phyloP scores from a whole-genome alignment of 1,139 yeast genomes.

The Debaryomycetaceae sp. region DNA sequence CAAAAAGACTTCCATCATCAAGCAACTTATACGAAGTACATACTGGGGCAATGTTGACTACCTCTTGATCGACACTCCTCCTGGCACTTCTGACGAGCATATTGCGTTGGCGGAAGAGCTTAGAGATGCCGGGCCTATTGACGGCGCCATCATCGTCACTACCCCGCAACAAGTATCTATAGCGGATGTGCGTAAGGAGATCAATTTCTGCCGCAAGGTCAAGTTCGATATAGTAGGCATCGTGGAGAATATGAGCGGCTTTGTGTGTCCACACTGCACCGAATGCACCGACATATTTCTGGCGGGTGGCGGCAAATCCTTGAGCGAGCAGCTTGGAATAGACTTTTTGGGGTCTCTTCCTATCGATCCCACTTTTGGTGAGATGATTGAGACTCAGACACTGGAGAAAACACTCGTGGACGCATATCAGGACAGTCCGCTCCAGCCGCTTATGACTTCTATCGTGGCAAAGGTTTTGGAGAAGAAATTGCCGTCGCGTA shows the following conservation, averaged over 20 bases:
- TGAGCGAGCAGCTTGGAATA: constrained; percentile 52
- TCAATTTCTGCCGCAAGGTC: constrained; percentile 36
- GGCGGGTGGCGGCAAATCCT: constrained; percentile 78
- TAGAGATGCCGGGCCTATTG: constrained; percentile 38
- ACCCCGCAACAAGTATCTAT: constrained; percentile 48
- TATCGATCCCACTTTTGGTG: constrained; percentile 85
- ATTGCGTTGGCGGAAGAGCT: constrained; percentile 92
- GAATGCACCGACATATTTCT: constrained; percentile 89
- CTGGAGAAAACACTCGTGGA: constrained; percentile 20
- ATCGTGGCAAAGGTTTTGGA: constrained; percentile 38
- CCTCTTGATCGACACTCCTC: constrained; percentile 90
- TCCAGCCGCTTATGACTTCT: constrained; percentile 38
- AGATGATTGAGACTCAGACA: constrained; percentile 57
- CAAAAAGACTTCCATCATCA: constrained; percentile 93
- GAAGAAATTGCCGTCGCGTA: constrained; percentile 24
- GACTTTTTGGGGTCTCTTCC: constrained; percentile 82
- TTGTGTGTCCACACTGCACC: constrained; percentile 63
- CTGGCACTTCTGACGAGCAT: constrained; percentile 98
- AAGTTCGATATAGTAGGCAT: constrained; percentile 33
- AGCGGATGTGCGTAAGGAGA: constrained; percentile 40
- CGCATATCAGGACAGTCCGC: constrained; percentile 24
- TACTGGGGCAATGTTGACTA: constrained; percentile 84
- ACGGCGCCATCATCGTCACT: constrained; percentile 39
- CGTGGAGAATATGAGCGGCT: constrained; percentile 40
- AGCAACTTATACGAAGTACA: constrained; percentile 85